A percentile compares a stretch with the other conserved stretches of the same genome.
Evolutionary conservation across 1,284 basidiomycete genomes (phyloP).

Genomic region (Ustilago curta): DNA sequence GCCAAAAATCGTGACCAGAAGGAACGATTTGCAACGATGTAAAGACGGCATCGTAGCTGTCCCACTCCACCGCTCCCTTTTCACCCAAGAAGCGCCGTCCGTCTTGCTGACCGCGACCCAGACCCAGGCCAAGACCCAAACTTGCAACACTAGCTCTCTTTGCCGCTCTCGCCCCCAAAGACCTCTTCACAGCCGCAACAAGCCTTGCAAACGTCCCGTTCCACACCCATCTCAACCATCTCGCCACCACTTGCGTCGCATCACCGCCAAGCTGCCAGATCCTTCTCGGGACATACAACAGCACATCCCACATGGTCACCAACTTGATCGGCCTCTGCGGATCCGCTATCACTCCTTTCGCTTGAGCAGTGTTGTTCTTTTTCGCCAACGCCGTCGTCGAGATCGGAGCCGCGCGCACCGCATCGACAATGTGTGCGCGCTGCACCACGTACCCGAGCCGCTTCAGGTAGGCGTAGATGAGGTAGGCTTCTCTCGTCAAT

Average conservation of each 20-base stretch:
- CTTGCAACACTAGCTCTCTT: constrained; percentile 2
- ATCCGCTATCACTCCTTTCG: constrained; percentile 49
- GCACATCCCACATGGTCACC: constrained; percentile 48
- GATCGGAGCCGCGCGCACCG: constrained; percentile 35
- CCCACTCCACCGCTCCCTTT: constrained; percentile 26
- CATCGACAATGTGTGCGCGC: constrained; percentile 72
- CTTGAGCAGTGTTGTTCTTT: constrained; percentile 11
- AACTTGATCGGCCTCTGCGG: constrained; percentile 49
- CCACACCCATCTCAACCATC: neutral
- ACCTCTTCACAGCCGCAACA: neutral
- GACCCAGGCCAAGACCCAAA: constrained; percentile 13
- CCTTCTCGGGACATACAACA: constrained; percentile 49
- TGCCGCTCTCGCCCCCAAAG: neutral
- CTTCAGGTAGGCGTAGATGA: constrained; percentile 91
- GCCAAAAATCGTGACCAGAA: constrained; percentile 72
- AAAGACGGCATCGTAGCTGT: constrained; percentile 47
- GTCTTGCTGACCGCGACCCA: constrained; percentile 6
- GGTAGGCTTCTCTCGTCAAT: constrained; percentile 82
- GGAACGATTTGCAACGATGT: constrained; percentile 78
- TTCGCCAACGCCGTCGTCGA: constrained; percentile 14
- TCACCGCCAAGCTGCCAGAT: constrained; percentile 33
- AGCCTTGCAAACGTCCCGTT: neutral
- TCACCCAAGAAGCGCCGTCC: constrained; percentile 30
- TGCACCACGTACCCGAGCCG: constrained; percentile 90
- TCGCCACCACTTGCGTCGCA: constrained; percentile 1